A percentile compares a stretch with the other conserved stretches of the same genome.
Conservation (phyloP, 768 basidiomycete species). For the Mycena filopes region DNA sequence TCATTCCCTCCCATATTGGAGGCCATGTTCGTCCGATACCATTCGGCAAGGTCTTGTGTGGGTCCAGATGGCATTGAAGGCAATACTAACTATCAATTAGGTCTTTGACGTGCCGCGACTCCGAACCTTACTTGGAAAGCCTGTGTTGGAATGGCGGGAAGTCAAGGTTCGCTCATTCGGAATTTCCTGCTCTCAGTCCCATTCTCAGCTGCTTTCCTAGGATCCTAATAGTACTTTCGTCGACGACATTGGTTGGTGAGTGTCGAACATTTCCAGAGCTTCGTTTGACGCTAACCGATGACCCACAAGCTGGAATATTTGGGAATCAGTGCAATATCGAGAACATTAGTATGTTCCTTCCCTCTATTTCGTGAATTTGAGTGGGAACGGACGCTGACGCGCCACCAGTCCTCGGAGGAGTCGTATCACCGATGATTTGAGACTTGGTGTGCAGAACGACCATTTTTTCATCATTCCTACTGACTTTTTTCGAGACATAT, state of each 20-base stretch:
- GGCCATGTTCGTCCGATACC: slow-evolving; percentile 58
- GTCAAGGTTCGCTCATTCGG: slow-evolving; percentile 51
- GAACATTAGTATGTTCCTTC: too few relatives aligned
- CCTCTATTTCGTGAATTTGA: too few relatives aligned
- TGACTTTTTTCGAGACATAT: slow-evolving; percentile 54
- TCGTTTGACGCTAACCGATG: too few relatives aligned
- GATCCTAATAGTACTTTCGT: slow-evolving; percentile 48
- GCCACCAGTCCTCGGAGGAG: slow-evolving; percentile 53
- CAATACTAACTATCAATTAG: too few relatives aligned
- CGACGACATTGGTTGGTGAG: slow-evolving; percentile 60
- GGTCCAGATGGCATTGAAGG: too few relatives aligned
- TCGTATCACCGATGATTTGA: slow-evolving; percentile 47
- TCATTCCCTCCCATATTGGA: slow-evolving; percentile 68
- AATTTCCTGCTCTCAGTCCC: background rate
- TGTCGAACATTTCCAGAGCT: too few relatives aligned
- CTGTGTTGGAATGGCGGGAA: slow-evolving; percentile 72
- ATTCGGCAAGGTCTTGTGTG: slow-evolving; percentile 70
- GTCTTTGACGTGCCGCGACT: slow-evolving; percentile 69
- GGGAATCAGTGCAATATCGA: slow-evolving; percentile 56
- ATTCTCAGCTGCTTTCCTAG: slow-evolving; percentile 14
- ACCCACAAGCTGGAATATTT: slow-evolving; percentile 53
- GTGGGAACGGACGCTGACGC: too few relatives aligned
- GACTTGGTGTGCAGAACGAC: slow-evolving; percentile 49
- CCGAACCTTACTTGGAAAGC: slow-evolving; percentile 51
- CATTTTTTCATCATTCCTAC: slow-evolving; percentile 31